Percentiles rank a stretch among this genome's conserved stretches.
phyloP scores from a whole-genome alignment of 2,329 filamentous ascomycete genomes.

The Aurifilum marmelostoma region DNA sequence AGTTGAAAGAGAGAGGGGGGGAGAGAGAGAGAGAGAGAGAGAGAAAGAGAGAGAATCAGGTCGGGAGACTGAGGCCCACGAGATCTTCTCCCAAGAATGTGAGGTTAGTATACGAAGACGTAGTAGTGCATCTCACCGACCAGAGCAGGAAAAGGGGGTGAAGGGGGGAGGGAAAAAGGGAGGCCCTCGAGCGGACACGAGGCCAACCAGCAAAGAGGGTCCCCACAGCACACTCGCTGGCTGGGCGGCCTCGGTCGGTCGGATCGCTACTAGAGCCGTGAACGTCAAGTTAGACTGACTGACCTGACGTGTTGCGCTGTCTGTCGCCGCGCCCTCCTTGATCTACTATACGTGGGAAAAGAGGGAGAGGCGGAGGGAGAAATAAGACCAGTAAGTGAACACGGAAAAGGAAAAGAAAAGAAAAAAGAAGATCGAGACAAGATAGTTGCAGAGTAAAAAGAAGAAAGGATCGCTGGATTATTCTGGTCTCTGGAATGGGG shows the following conservation, averaged over 20 bases:
- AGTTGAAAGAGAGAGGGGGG: neutral
- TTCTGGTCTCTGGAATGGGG: conserved; percentile 16
- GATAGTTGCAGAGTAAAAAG: conserved; percentile 12
- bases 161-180: neutral
- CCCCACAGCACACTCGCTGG: neutral
- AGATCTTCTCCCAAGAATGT: neutral
- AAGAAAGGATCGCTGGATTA: conserved; percentile 8
- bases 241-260: conserved; percentile 6
- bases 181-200: conserved; percentile 16
- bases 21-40: neutral
- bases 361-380: conserved; percentile 4
- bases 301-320: conserved; percentile 8
- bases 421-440: neutral
- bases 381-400: neutral
- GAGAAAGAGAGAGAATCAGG: neutral
- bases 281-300: conserved; percentile 5
- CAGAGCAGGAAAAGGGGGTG: conserved; percentile 1
- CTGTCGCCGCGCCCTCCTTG: neutral
- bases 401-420: no score
- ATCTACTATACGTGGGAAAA: neutral
- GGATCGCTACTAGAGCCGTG: conserved; percentile 2
- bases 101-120: conserved; percentile 2
- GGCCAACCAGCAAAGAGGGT: conserved; percentile 10
- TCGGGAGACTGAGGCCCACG: conserved; percentile 4
- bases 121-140: conserved; percentile 11